Evolutionary conservation across 257 asterid genomes (phyloP), one percentile per base, ranked within the genome.

Genomic region (Avicennia marina): DNA sequence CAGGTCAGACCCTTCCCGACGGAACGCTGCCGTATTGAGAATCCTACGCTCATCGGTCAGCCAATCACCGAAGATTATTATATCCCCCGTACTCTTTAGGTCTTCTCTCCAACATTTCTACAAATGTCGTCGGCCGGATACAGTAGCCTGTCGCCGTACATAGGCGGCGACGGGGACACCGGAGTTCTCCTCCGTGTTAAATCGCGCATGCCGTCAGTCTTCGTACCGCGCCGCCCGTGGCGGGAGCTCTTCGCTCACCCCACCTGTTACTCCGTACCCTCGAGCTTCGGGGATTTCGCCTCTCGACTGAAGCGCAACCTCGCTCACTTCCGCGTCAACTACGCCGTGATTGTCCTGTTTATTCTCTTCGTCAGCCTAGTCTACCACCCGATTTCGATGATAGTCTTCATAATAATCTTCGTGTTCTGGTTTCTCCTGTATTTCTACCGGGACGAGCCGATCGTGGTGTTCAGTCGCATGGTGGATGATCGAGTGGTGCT

Each of bases 211-310:
- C 74, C 58, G 52, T 48, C 81, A 7, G 44, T 72, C 57, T 75
- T 15, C 70, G 80, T 83, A 22, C 66, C 75, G 53, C 80, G 86
- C 46, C 81, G 94, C 68, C 80, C 90, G 13, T 87, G 95, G 95
- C 75, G 81, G 65, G 94, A 83, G 75, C 73, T 84, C 55, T 15
- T 87, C 5, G 70, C 87, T 6, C 93, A 76, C 55, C 89, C 89
- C 0, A 45, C 88, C 69, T 83, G 82, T 50, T 87, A 81, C 71
- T 39, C 84, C 43, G 20, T 56, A 2, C 95, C 90, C 20, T 47
- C 27, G 55, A 36, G 76, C 60, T 7, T 77, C 70, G 25, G 65
- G 64, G 90, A 75, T 9, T 16, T 84, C 57, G 19, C 47, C 54
- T 51, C 76, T 17, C 86, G 85, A 25, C 22, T 83, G 54, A 74